Base-by-base conservation (phyloP, 108 stramenopile species). In the Aureococcus anophagefferens region DNA sequence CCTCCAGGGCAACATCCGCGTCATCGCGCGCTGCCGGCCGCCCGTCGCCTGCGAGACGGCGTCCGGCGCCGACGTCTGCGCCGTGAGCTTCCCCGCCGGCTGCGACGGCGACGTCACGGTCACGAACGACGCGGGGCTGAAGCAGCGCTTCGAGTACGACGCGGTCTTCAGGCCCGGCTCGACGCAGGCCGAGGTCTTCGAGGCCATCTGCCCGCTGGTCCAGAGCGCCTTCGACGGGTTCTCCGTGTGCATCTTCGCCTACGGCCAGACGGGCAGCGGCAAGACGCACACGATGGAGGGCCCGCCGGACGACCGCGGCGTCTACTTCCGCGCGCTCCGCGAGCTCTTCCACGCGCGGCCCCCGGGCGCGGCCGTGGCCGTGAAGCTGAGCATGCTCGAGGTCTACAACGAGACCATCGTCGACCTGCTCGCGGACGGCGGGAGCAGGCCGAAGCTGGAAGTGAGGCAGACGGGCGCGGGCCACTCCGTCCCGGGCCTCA, bases 271-370 rank as follows among this genome's bases (percentile, higher is more conserved):
- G 21, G 84, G 84, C 0, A 74, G 75, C 16, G 84, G 85, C 7
- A 85, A 85, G 72, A 85, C 84, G 31, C 62, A 78, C 63, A 85
- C 84, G 21, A 85, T 85, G 82, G 79, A 85, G 40, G 85, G 85
- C 0, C 69, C 73, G 17, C 30, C 31, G 32, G 70, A 69, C 59
- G 68, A 81, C 66, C 76, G 79, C 15, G 85, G 85, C 21, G 85
- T 86, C 0, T 85, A 78, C 75, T 82, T 74, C 66, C 81, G 85
- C 62, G 80, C 85, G 11, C 37, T 86, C 35, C 46, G 63, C 18
- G 79, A 84, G 65, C 68, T 84, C 30, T 84, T 86, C 63, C 66
- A 35, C 34, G 44, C 29, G 66, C 76, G 71, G 34, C 31, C 17
- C 44, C 36, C 18, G 37, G 51, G 30, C 21, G 63, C 17, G 14